Evolutionary conservation across 2,329 filamentous ascomycete genomes (phyloP).

Genomic region (Podosphaera fusca): DNA sequence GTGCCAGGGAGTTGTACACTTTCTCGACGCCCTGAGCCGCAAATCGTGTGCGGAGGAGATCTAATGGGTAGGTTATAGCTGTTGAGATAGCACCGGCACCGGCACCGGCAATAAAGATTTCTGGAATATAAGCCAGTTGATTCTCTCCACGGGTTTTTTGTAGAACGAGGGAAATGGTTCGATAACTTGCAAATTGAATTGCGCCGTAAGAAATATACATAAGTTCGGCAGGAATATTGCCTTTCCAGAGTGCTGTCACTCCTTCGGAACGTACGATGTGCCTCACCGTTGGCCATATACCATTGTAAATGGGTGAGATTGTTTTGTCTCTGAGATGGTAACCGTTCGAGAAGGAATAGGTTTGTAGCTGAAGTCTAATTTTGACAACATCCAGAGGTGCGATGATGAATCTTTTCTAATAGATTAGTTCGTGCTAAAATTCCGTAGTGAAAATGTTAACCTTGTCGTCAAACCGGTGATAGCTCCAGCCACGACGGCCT

Average conservation of each 20-base stretch:
- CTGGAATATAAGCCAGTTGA: constrained; percentile 35
- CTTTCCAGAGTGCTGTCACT: constrained; percentile 79
- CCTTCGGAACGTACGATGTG: constrained; percentile 66
- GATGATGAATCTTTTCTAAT: constrained; percentile 50
- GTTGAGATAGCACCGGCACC: constrained; percentile 65
- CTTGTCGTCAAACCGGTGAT: constrained; percentile 71
- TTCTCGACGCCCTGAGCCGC: constrained; percentile 71
- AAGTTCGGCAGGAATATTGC: constrained; percentile 84
- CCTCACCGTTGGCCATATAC: constrained; percentile 50
- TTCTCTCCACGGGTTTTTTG: constrained; percentile 16
- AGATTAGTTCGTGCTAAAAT: neutral
- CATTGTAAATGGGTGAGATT: constrained; percentile 39
- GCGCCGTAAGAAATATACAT: constrained; percentile 84
- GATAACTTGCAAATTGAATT: constrained; percentile 76
- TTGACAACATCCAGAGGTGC: constrained; percentile 94
- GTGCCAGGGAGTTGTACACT: constrained; percentile 51
- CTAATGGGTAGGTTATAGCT: constrained; percentile 69
- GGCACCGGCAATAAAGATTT: constrained; percentile 68
- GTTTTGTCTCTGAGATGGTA: constrained; percentile 26
- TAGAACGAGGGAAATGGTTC: constrained; percentile 45
- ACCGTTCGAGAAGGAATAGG: constrained; percentile 54
- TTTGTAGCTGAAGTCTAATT: constrained; percentile 87
- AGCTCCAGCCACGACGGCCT: constrained; percentile 42
- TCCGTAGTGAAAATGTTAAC: constrained; percentile 19
- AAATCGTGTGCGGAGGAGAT: constrained; percentile 81